Evolutionary conservation across 139 green algal species (phyloP).

Genomic region (Chlamydomonas schloesseri): DNA sequence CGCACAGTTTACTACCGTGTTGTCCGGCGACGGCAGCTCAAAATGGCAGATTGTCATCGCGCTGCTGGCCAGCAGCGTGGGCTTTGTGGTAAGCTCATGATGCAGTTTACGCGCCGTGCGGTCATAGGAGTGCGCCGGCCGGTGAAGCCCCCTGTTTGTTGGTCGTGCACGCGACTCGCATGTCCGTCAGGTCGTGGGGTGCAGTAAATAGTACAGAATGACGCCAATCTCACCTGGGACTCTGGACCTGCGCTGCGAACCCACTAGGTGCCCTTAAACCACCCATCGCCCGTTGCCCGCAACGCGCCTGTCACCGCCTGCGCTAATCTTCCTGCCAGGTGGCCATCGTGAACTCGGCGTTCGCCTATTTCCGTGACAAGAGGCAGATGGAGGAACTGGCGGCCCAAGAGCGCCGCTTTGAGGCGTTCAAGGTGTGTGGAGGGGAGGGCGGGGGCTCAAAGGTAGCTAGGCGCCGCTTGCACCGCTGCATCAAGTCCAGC

Average conservation of each 20-base stretch:
- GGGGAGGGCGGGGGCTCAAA: no score
- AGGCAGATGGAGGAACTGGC: conserved; percentile 30
- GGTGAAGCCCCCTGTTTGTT: no score
- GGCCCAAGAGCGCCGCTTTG: conserved; percentile 37
- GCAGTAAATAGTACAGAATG: not conserved
- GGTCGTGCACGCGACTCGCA: no score
- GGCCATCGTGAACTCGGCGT: conserved; percentile 21
- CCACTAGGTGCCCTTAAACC: not conserved
- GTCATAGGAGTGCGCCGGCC: not conserved
- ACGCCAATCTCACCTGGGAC: no score
- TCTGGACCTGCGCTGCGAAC: not conserved
- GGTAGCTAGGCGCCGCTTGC: no score
- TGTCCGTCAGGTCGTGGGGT: not conserved
- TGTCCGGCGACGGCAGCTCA: not conserved
- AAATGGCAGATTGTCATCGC: conserved; percentile 34
- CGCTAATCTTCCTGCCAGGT: conserved; percentile 1
- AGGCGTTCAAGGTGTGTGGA: conserved; percentile 34
- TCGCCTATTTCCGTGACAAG: conserved; percentile 33
- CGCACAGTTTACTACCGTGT: not conserved
- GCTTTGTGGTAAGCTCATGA: no score
- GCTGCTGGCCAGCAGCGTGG: conserved; percentile 7
- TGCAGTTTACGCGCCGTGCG: no score
- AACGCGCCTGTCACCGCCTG: not conserved
- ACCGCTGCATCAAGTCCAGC: not conserved
- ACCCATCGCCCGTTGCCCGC: not conserved